These are phyloP conservation scores for Rosa hybrid DNA, from an alignment of 331 rosid species.

Conservation along the genomic window DNA sequence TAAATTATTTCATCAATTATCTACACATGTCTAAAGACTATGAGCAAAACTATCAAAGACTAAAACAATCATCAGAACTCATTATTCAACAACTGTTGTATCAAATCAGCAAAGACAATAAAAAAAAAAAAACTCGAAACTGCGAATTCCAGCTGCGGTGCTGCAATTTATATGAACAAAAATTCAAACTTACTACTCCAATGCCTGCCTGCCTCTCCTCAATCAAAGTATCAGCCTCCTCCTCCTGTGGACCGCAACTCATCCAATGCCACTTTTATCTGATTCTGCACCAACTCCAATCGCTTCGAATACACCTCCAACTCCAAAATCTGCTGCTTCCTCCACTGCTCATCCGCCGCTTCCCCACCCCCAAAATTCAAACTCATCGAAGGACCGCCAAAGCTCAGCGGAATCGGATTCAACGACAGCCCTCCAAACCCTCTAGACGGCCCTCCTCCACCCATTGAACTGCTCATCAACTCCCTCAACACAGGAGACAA, in stretches of 20 bases:
- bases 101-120: slow-evolving; percentile 13
- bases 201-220: slow-evolving; percentile 1
- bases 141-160: slow-evolving; percentile 23
- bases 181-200: slow-evolving; percentile 18
- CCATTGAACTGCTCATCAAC: slow-evolving; percentile 38
- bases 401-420: slow-evolving; percentile 36
- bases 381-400: slow-evolving; percentile 28
- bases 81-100: slow-evolving; percentile 29
- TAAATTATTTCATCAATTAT: slow-evolving; percentile 28
- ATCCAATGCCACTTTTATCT: slow-evolving; percentile 68
- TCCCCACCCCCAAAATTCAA: slow-evolving; percentile 41
- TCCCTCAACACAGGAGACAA: slow-evolving; percentile 68
- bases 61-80: slow-evolving; percentile 22
- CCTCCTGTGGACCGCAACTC: slow-evolving; percentile 50
- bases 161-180: slow-evolving; percentile 24
- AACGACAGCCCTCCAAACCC: slow-evolving; percentile 37
- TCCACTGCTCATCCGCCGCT: slow-evolving; percentile 54
- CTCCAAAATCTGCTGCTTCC: slow-evolving; percentile 66
- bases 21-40: slow-evolving; percentile 23
- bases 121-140: slow-evolving; percentile 2
- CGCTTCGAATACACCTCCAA: slow-evolving; percentile 72
- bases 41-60: slow-evolving; percentile 21
- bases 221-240: not conserved
- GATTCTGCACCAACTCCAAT: slow-evolving; percentile 75
- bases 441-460: slow-evolving; percentile 36